Conservation (phyloP, 768 basidiomycete genomes). For the Chiua virens region DNA sequence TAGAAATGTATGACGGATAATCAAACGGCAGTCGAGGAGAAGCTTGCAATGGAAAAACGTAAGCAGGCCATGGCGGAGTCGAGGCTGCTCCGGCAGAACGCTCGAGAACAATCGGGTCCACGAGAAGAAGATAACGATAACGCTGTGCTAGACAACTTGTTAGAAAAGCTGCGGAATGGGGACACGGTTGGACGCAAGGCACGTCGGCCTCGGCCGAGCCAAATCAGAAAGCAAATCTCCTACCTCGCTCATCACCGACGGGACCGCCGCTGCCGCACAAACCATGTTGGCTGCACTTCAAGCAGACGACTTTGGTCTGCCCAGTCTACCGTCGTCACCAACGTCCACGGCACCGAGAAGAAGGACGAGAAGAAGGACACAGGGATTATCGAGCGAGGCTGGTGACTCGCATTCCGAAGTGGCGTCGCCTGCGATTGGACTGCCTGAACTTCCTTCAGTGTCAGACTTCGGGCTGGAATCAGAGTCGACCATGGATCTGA, state of each 20-base stretch:
- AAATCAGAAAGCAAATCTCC: constrained; percentile 35
- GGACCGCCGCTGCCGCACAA: constrained; percentile 47
- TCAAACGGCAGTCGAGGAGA: constrained; percentile 70
- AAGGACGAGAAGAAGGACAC: constrained; percentile 26
- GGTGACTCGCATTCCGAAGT: constrained; percentile 29
- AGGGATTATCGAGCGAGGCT: constrained; percentile 39
- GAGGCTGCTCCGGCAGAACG: constrained; percentile 55
- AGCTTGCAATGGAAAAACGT: constrained; percentile 63
- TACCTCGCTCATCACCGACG: constrained; percentile 16
- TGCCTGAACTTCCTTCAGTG: constrained; percentile 27
- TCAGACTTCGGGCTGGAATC: constrained; percentile 30
- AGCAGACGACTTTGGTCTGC: constrained; percentile 59
- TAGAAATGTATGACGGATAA: constrained; percentile 92
- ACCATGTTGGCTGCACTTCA: constrained; percentile 77
- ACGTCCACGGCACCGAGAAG: constrained; percentile 35
- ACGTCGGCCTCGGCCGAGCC: constrained; percentile 44
- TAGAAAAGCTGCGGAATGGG: constrained; percentile 73
- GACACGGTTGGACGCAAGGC: constrained; percentile 60
- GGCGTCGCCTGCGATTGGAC: constrained; percentile 23
- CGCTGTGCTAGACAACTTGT: constrained; percentile 61
- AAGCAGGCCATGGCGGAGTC: constrained; percentile 64
- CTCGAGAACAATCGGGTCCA: constrained; percentile 39
- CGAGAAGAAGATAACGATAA: constrained; percentile 60
- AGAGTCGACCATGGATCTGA: constrained; percentile 24
- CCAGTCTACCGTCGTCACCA: constrained; percentile 50